A percentile compares a stretch with the other conserved stretches of the same genome.
phyloP scores from a whole-genome alignment of 2,329 filamentous ascomycete genomes.

The Neoascochyta sp. region DNA sequence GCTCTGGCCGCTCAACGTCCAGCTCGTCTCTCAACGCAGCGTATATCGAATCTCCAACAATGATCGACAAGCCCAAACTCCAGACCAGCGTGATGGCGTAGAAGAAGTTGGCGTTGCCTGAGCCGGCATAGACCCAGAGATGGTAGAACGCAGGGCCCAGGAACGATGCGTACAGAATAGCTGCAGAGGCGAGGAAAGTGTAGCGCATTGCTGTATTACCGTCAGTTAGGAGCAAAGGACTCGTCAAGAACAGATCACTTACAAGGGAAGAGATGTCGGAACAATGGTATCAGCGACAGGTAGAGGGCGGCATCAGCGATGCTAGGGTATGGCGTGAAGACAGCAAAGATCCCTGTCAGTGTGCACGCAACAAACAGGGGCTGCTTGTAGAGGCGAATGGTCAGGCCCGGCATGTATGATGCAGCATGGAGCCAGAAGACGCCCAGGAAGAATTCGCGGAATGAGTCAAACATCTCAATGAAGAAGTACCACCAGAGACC shows the following conservation, averaged over 20 bases:
- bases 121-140: slow-evolving; percentile 96
- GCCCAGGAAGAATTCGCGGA: slow-evolving; percentile 92
- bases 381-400: slow-evolving; percentile 76
- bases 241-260: slow-evolving; percentile 36
- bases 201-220: slow-evolving; percentile 73
- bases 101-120: slow-evolving; percentile 98
- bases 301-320: slow-evolving; percentile 87
- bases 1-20: slow-evolving; percentile 86
- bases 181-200: slow-evolving; percentile 78
- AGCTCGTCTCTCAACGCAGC: slow-evolving; percentile 88
- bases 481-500: slow-evolving; percentile 99
- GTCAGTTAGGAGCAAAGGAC: slow-evolving; percentile 6
- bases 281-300: slow-evolving; percentile 76
- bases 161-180: slow-evolving; percentile 80
- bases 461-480: slow-evolving; percentile 98
- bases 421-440: slow-evolving; percentile 97
- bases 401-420: slow-evolving; percentile 82
- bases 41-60: slow-evolving; percentile 85
- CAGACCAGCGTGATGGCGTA: slow-evolving; percentile 99
- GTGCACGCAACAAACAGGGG: slow-evolving; percentile 81
- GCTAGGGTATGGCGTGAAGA: slow-evolving; percentile 96
- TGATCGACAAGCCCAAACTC: slow-evolving; percentile 82
- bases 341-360: slow-evolving; percentile 83
- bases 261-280: slow-evolving; percentile 85
- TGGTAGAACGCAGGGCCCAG: slow-evolving; percentile 95